A percentile compares a stretch with the other conserved stretches of the same genome.
phyloP scores from a whole-genome alignment of 2,329 filamentous ascomycete species.

The Mycogone perniciosa region DNA sequence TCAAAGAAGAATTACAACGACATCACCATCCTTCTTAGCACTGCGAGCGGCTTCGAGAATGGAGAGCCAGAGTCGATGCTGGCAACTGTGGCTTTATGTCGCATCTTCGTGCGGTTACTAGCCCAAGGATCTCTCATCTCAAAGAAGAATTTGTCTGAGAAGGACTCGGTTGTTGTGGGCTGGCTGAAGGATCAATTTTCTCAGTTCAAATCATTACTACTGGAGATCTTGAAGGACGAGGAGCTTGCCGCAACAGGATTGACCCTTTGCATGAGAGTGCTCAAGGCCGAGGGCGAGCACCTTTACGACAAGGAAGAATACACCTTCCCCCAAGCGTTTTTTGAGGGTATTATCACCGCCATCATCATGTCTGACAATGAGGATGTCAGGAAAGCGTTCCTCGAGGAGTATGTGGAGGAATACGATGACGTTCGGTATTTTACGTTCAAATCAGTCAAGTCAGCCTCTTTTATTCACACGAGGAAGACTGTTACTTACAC shows the following conservation, averaged over 20 bases:
- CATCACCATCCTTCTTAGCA: constrained; percentile 64
- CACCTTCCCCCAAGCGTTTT: constrained; percentile 61
- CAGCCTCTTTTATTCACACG: constrained; percentile 29
- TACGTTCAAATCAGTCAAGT: constrained; percentile 70
- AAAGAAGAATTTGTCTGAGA: constrained; percentile 60
- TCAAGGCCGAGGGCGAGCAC: constrained; percentile 71
- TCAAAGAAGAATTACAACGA: constrained; percentile 91
- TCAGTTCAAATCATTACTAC: constrained; percentile 61
- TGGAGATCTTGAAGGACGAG: constrained; percentile 56
- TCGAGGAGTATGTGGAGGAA: constrained; percentile 69
- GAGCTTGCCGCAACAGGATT: constrained; percentile 64
- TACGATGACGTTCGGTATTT: constrained; percentile 83
- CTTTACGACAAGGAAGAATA: constrained; percentile 56
- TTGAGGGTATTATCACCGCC: constrained; percentile 57
- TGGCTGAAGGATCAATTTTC: constrained; percentile 73
- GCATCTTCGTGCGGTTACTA: constrained; percentile 77
- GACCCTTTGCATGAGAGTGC: constrained; percentile 72
- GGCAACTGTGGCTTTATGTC: constrained; percentile 74
- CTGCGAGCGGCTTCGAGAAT: constrained; percentile 40
- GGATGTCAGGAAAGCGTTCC: constrained; percentile 63
- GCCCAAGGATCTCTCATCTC: constrained; percentile 64
- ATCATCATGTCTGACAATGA: constrained; percentile 55
- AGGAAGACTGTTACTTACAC: constrained; percentile 1
- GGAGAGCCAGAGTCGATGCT: constrained; percentile 52
- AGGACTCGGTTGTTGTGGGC: constrained; percentile 64